A percentile compares a stretch with the other conserved stretches of the same genome.
Evolutionary conservation across 306 rosid species (phyloP).

Genomic region (Pueraria montana): DNA sequence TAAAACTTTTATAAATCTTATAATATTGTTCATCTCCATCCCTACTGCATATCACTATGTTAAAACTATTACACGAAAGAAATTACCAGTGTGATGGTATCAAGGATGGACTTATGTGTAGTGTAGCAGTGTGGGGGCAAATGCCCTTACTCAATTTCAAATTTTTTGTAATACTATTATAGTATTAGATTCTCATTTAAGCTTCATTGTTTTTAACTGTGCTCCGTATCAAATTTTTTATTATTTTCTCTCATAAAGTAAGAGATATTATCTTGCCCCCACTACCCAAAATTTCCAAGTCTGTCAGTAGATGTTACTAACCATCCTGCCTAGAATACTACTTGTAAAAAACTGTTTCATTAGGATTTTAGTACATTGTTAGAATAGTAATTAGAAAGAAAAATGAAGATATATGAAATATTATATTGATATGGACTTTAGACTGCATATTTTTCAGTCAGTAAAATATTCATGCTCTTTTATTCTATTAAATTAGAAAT

Average conservation of each 20-base stretch:
- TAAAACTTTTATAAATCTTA: constrained; percentile 23
- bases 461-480: neutral
- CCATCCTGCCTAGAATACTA: constrained; percentile 22
- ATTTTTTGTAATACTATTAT: neutral
- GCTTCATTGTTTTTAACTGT: neutral
- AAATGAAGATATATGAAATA: neutral
- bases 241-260: no score
- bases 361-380: neutral
- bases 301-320: neutral
- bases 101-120: neutral
- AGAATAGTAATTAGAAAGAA: neutral
- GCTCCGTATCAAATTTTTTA: neutral
- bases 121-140: neutral
- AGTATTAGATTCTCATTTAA: neutral
- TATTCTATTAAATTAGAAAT: constrained; percentile 17
- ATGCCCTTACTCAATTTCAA: neutral
- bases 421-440: constrained; percentile 1
- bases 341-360: neutral
- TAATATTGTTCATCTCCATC: constrained; percentile 2
- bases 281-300: neutral
- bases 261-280: neutral
- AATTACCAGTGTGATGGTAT: constrained; percentile 9
- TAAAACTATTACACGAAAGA: constrained; percentile 7
- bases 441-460: neutral
- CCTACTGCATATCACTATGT: constrained; percentile 14